phyloP scores from a whole-genome alignment of 768 basidiomycete genomes.

The Rubroboletus pulcherrimus region DNA sequence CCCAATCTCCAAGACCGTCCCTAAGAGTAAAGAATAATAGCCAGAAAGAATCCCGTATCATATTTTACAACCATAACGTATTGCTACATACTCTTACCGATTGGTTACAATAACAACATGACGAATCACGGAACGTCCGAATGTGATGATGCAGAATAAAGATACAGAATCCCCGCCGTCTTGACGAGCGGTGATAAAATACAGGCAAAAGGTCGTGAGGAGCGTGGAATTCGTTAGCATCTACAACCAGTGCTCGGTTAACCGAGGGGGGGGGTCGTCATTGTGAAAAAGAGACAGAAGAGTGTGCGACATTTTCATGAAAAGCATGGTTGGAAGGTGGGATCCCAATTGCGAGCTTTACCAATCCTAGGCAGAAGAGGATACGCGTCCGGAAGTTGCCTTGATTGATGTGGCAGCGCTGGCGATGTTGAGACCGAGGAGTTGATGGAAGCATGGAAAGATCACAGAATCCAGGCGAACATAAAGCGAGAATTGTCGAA shows the following conservation, averaged over 20 bases:
- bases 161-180: constrained; percentile 30
- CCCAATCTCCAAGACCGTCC: background rate
- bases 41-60: constrained; percentile 12
- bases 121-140: constrained; percentile 18
- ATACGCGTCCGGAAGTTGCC: constrained; percentile 16
- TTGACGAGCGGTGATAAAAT: constrained; percentile 25
- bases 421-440: constrained; percentile 20
- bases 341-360: background rate
- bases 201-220: constrained; percentile 26
- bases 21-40: background rate
- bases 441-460: constrained; percentile 22
- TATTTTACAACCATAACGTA: constrained; percentile 38
- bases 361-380: constrained; percentile 3
- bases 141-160: constrained; percentile 33
- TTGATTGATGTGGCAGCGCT: background rate
- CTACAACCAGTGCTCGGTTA: constrained; percentile 10
- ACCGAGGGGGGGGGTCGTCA: background rate
- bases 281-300: constrained; percentile 4
- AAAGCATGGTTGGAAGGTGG: background rate
- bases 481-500: constrained; percentile 17
- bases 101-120: constrained; percentile 26
- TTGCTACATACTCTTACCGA: constrained; percentile 30
- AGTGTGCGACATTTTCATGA: constrained; percentile 9
- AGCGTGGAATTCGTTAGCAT: constrained; percentile 27
- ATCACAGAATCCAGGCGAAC: constrained; percentile 17